Evolutionary conservation across 768 basidiomycete species (phyloP).

Genomic region (Hortiboletus campestris): DNA sequence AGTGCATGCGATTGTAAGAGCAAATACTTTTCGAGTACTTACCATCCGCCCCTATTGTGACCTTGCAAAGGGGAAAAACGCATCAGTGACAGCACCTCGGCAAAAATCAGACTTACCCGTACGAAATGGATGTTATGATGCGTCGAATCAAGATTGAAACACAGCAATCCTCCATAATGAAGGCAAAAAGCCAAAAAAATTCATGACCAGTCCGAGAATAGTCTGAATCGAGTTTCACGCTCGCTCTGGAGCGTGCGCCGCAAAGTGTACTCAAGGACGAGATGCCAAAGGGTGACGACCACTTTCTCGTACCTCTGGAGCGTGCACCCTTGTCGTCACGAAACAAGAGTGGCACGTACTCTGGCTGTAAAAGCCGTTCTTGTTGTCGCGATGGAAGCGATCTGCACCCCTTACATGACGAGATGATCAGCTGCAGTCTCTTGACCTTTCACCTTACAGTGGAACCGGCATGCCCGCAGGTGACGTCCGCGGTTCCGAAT

Average conservation of each 20-base stretch:
- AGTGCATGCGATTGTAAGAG: background rate
- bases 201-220: constrained; percentile 27
- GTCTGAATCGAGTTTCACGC: constrained; percentile 36
- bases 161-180: constrained; percentile 12
- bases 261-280: constrained; percentile 32
- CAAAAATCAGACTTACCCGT: background rate
- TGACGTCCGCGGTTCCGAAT: background rate
- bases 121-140: background rate
- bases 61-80: background rate
- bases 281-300: background rate
- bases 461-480: background rate
- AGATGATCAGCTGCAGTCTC: background rate
- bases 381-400: background rate
- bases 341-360: background rate
- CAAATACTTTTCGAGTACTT: background rate
- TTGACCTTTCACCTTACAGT: too few species aligned
- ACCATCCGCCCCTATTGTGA: background rate
- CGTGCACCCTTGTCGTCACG: background rate
- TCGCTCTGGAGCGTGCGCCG: constrained; percentile 11
- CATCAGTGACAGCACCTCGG: background rate
- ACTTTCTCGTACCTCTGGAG: constrained; percentile 23
- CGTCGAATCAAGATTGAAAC: background rate
- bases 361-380: background rate
- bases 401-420: rapidly evolving
- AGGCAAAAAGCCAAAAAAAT: constrained; percentile 8